Conservation (phyloP, 2,329 filamentous ascomycete species). For the Arachnomyces sp. region DNA sequence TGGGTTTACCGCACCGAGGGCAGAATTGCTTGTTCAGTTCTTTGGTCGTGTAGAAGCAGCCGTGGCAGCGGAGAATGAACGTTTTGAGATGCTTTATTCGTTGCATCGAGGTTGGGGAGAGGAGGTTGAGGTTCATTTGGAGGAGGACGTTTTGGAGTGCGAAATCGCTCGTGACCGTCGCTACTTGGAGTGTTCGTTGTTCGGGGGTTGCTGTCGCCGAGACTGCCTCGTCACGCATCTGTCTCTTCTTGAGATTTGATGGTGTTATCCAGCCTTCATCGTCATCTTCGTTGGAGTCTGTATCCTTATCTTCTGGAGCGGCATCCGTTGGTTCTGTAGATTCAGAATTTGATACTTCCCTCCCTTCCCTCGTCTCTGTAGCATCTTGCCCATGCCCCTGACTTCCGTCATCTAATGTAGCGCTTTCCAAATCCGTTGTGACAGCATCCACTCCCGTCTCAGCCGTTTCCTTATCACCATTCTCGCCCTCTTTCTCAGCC, state of each 20-base stretch:
- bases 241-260: constrained; percentile 77
- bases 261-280: constrained; percentile 87
- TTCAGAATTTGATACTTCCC: constrained; percentile 9
- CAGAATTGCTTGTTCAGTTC: constrained; percentile 90
- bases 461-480: constrained; percentile 13
- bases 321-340: constrained; percentile 17
- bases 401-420: constrained; percentile 21
- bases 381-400: constrained; percentile 18
- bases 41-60: constrained; percentile 76
- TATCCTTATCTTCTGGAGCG: constrained; percentile 21
- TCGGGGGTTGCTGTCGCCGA: constrained; percentile 43
- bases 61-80: constrained; percentile 87
- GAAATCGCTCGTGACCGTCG: constrained; percentile 90
- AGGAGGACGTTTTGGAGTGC: constrained; percentile 97
- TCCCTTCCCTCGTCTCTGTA: constrained; percentile 2
- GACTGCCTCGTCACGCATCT: constrained; percentile 55
- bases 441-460: constrained; percentile 19
- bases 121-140: constrained; percentile 85
- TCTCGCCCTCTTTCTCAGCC: constrained; percentile 13
- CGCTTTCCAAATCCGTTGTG: constrained; percentile 20
- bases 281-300: constrained; percentile 37
- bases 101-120: constrained; percentile 63
- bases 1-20: constrained; percentile 77
- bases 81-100: constrained; percentile 79
- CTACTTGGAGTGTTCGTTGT: constrained; percentile 66